Conservation (phyloP, 164 flowering plant species). For the Nymphaea colorata region DNA sequence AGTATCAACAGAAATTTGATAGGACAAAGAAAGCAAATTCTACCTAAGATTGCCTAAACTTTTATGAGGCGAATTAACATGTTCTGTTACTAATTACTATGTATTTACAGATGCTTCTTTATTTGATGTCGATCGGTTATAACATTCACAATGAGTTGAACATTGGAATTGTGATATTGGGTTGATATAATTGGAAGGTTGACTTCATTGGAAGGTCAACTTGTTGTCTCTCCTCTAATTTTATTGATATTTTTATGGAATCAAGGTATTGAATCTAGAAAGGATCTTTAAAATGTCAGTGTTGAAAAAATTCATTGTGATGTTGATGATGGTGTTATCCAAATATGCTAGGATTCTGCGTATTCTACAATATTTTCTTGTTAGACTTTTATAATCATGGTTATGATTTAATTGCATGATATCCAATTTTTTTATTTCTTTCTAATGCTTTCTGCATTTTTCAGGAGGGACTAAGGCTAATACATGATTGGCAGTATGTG, state of each 20-base stretch:
- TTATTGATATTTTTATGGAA: background rate
- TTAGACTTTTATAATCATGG: background rate
- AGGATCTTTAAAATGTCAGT: background rate
- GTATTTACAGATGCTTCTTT: too few species aligned
- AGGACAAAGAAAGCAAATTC: too few species aligned
- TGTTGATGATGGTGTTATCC: too few species aligned
- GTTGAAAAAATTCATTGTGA: background rate
- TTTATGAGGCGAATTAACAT: too few species aligned
- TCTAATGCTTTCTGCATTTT: background rate
- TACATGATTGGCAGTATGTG: constrained; percentile 66
- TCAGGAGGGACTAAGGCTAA: constrained; percentile 65
- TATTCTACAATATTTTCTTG: background rate
- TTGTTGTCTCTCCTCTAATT: background rate
- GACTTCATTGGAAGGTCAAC: too few species aligned
- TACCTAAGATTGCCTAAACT: too few species aligned
- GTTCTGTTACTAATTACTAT: too few species aligned
- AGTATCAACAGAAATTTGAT: too few species aligned
- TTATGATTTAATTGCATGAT: background rate
- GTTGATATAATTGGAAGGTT: too few species aligned
- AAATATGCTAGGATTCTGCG: background rate
- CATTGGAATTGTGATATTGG: background rate
- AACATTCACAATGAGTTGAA: background rate
- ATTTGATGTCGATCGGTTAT: too few species aligned
- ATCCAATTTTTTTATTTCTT: too few species aligned
- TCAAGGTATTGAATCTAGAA: background rate